phyloP scores from a whole-genome alignment of 177 flowering plant genomes.

The Vitis hybrid region DNA sequence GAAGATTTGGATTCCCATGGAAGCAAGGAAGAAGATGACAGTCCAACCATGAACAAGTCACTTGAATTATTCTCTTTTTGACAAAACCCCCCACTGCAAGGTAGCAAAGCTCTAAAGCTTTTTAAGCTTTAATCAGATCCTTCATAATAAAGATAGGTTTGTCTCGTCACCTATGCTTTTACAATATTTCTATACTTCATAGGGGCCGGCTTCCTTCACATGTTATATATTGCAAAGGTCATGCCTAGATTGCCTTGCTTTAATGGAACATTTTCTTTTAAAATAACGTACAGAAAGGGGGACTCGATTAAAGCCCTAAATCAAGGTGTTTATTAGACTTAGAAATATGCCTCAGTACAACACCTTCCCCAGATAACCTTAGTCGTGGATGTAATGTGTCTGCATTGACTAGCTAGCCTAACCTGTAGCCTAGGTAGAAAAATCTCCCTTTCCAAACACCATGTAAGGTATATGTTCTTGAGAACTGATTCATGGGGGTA shows the following conservation, averaged over 20 bases:
- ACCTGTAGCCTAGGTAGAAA: no score
- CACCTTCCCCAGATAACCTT: not conserved
- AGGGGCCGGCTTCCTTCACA: no score
- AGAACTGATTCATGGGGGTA: no score
- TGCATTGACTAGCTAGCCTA: no score
- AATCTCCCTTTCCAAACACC: not conserved
- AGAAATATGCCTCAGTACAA: not conserved
- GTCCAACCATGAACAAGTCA: constrained; percentile 12
- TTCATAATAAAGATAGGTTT: constrained; percentile 14
- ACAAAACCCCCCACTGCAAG: constrained; percentile 3
- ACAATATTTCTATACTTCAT: not conserved
- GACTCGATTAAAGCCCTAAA: not conserved
- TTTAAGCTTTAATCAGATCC: constrained; percentile 3
- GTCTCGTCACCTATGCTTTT: constrained; percentile 7
- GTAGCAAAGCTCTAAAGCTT: constrained; percentile 4
- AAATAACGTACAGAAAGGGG: no score
- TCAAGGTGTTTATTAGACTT: not conserved
- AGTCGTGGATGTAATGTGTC: not conserved
- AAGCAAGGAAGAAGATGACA: constrained; percentile 13
- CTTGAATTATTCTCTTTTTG: constrained; percentile 6
- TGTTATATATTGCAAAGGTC: no score
- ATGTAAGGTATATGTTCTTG: not conserved
- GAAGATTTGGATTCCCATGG: constrained; percentile 20
- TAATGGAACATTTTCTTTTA: no score
- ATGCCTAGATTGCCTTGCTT: no score